Evolutionary conservation across 192 early-diverging fungal genomes (phyloP).

Genomic region (Physocladia obscura): DNA sequence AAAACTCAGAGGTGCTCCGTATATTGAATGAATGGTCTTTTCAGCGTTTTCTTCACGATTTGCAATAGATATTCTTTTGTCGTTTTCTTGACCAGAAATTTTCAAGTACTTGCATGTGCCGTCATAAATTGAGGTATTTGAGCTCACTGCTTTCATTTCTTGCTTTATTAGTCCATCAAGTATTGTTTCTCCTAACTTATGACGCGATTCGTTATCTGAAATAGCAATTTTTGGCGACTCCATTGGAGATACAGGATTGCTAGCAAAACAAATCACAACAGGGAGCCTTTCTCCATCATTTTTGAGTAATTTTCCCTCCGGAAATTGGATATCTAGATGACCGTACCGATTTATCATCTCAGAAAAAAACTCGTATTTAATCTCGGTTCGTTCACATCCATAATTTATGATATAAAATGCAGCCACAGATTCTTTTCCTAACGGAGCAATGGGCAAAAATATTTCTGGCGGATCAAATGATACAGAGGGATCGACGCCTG

Average conservation of each 20-base stretch:
- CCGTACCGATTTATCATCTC: conserved; percentile 26
- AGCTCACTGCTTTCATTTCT: no score
- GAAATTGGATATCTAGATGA: conserved; percentile 44
- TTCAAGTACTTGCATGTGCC: no score
- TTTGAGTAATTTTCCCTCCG: conserved; percentile 53
- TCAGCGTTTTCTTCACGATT: background rate
- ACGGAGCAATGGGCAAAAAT: conserved; percentile 45
- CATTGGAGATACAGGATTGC: no score
- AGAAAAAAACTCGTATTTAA: conserved; percentile 31
- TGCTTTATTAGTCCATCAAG: no score
- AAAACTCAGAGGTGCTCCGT: conserved; percentile 43
- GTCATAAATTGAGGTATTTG: no score
- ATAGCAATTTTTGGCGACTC: no score
- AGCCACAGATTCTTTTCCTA: conserved; percentile 28
- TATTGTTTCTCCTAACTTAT: no score
- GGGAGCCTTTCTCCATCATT: conserved; percentile 50
- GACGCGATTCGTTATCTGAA: no score
- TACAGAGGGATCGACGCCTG: conserved; percentile 48
- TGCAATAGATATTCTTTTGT: background rate
- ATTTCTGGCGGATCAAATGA: conserved; percentile 54
- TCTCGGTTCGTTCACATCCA: conserved; percentile 54
- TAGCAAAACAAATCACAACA: conserved; percentile 36
- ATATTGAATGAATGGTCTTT: background rate
- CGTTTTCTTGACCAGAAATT: background rate
- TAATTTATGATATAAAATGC: conserved; percentile 52